Evolutionary conservation across 257 asterid species (phyloP), one percentile per base, ranked within the genome.

Genomic region (Paraleonurus japonicus): DNA sequence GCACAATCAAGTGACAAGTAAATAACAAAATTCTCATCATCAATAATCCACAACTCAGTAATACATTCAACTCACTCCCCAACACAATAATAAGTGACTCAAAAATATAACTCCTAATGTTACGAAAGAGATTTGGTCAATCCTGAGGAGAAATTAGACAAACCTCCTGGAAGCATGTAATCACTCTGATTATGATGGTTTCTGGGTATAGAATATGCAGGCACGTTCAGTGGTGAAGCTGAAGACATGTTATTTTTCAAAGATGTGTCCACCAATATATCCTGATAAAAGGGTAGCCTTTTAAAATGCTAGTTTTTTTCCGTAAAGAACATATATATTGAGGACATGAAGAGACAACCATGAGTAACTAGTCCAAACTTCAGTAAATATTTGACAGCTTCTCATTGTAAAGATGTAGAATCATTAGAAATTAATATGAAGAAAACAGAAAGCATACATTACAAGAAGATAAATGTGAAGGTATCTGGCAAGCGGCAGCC

Each of bases 191-290:
- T 79, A 27, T 37, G 81, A 71, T 78, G 84, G 72, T 75, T 83
- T 53, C 81, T 71, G 22, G 84, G 65, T 54, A 80, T 51, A 62
- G 88, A 79, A 89, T 83, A 86, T 69, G 86, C 71, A 78, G 83
- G 82, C 81, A 83, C 37, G 30, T 78, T 82, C 72, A 76, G 20
- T 53, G 82, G 61, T 45, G 90, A 80, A 74, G 88, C 73, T 70
- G 89, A 79, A 54, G 86, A 35, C 23, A 75, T 69, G 54, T 69
- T 75, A 79, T 69, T 83, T 86, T 78, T 83, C 77, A 85, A 71
- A 77, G 89, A 76, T 72, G 94, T 75, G 51, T 87, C 92, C 66
- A 79, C 66, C 76, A 82, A 67, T 74, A 82, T 82, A 59, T 88
- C 92, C 89, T 88, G 89, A 75, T 72, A 76, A 67, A 70, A 37